Evolutionary conservation across 2,329 filamentous ascomycete species (phyloP), one percentile per base, ranked within the genome.

Genomic region (Claviceps sp.): DNA sequence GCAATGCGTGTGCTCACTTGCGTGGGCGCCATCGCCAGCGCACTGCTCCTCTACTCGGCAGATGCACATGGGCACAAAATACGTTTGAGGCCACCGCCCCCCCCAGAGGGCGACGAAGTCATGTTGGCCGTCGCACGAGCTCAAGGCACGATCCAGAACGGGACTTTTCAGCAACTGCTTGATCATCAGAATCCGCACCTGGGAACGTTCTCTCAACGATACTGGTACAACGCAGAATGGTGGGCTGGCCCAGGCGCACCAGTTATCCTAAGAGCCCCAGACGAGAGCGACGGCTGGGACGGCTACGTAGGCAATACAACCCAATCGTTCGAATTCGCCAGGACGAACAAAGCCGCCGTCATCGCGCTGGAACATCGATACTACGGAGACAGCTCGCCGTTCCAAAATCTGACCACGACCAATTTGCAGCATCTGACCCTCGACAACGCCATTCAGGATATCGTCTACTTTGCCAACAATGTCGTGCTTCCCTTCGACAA

Each of bases 331-430:
- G 74, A 85, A 56, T 73, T 91, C 19, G 78, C 81, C 3, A 69
- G 82, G 57, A 81, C 81, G 1, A 84, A 82, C 0, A 70, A 81
- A 55, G 88, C 86, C 1, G 70, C 91, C 22, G 85, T 81, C 7
- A 82, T 94, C 10, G 77, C 90, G 48, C 73, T 93, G 3, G 87
- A 93, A 68, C 87, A 93, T 62, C 80, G 88, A 47, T 94, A 90
- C 72, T 93, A 89, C 63, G 88, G 87, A 52, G 73, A 74, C 14
- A 88, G 84, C 61, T 81, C 83, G 50, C 86, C 87, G 0, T 77
- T 76, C 0, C 62, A 72, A 2, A 74, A 87, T 60, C 72, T 89
- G 52, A 72, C 68, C 59, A 84, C 80, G 0, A 70, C 84, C 61
- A 88, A 77, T 57, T 68, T 93, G 55, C 80, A 85, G 2, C 89